Evolutionary conservation across 2,329 filamentous ascomycete species (phyloP), one percentile per base, ranked within the genome.

Genomic region (Calonectria hawksworthii): DNA sequence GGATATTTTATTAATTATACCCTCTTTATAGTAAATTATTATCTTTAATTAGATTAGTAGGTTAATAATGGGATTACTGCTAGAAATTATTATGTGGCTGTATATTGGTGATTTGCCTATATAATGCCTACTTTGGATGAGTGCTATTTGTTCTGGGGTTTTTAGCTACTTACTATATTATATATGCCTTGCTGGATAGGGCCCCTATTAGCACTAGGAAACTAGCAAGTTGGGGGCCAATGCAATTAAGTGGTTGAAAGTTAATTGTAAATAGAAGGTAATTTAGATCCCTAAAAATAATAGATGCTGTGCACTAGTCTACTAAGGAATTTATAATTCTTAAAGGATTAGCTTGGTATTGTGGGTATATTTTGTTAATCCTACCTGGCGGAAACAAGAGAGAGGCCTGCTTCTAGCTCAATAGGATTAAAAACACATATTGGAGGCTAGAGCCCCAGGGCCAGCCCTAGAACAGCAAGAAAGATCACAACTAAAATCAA

Each of bases 381-480:
- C 44, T 11, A 67, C 64, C 47, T 67, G 7, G 52, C 23, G 36
- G 41, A 18, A 30, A 28, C 63, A 6, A 66, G 38, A 30, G 44
- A 21, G 7, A 66, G 63, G 38, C 63, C 63, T 14, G 41, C 63
- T 21, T 47, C 36, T 2, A 66, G 28, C 21, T 66, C 36, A 23
- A 66, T 16, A 21, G 63, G 63, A 28, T 66, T 66, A 13, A 47
- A 66, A 34, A 66, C 26, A 50, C 23, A 66, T n/a, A 23, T 66
- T 3, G 23, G 47, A n/a, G 38, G 41, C 32, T 47, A 4, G 23
- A 47, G 21, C 10, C 23, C 18, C 7, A 66, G 44, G n/a, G 63
- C n/a, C 21, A 66, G 44, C 47, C 63, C 41, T 16, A 26, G 8
- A 13, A 47, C 7, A 66, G 47, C 47, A 9, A 66, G 63, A 30